Evolutionary conservation across 768 basidiomycete genomes (phyloP), one percentile per base, ranked within the genome.

Genomic region (Rhodotorula graminis): DNA sequence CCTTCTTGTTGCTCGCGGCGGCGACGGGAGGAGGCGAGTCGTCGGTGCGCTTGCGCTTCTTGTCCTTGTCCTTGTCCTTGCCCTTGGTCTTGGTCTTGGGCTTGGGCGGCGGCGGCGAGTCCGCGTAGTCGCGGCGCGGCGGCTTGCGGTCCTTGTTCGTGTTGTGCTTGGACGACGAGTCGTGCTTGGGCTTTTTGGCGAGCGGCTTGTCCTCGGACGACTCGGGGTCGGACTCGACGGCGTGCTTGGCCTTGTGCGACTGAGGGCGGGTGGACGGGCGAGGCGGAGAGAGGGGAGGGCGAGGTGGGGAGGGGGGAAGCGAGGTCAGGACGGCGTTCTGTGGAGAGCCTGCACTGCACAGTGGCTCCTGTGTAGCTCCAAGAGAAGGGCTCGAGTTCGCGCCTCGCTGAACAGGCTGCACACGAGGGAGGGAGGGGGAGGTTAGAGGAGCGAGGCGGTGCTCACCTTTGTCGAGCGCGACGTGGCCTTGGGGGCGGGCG

Each of bases 41-140:
- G 37, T 37, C 37, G 37, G 37, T 70, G 61, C 61, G 64, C 31
- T 18, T 31, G 12, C 50, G 25, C 60, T 69, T 71, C 63, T 72
- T 69, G 33, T 42, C 21, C 68, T 65, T 64, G 27, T 47, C 12
- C 53, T 65, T 44, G 31, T 37, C 47, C 15, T 64, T 71, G 58
- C 37, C 56, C 63, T 72, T 69, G 33, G 31, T 15, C 68, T 65
- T 64, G 49, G n/a, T 15, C 63, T 72, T 69, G 33, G 31, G 14
- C 68, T 65, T 64, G 49, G n/a, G 12, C 29, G 55, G 44, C 40
- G 3, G 53, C 29, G 42, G 52, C 18, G 60, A 56, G 23, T 29
- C 66, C 7, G 53, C 37, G 27, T 31, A 57, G 27, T 25, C n/a
- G 37, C 9, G 5, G 37, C 37, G 37, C 4, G 5, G 37, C 5